Evolutionary conservation across 176 grass and related monocot species (phyloP), one percentile per base, ranked within the genome.

Genomic region (Tillandsia fasciculata): DNA sequence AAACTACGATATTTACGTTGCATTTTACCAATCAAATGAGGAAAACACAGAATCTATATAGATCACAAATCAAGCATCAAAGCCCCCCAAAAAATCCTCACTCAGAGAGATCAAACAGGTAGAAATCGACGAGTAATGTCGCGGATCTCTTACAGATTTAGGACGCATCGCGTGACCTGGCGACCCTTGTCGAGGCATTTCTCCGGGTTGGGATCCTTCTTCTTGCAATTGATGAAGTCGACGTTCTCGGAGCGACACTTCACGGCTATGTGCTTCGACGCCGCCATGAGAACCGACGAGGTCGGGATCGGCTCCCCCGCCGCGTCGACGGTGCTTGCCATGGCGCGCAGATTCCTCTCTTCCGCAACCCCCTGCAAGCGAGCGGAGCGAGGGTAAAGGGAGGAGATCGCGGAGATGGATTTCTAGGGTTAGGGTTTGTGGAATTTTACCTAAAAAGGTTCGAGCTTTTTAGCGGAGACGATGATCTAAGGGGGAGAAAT

Each of bases 161-260:
- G 73, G 61, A 96, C 84, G 75, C 91, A 96, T 3, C 66, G 72
- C 18, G 81, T 90, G 72, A 96, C 91, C 70, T 90, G 84, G 26
- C 87, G 91, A 12, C 91, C 91, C 74, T 87, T 96, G 61, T 96
- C 91, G 63, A 96, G 87, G 73, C 91, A 96, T 79, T 87, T 96
- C 73, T 96, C 84, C 10, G 87, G 87, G 75, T 96, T 90, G 61
- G 84, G 72, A 51, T 96, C 91, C 84, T 96, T 96, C 81, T 96
- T 96, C 91, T 96, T 96, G 79, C 87, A 96, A 76, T 96, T 96
- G 81, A 96, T 86, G 81, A 96, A 96, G 67, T 83, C 91, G 20
- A 96, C 63, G 73, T 96, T 96, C 81, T 96, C 84, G 2, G 91
- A 70, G 66, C 87, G 84, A 70, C 91, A 96, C 76, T 84, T 74